Conservation (phyloP, 2,329 filamentous ascomycete species). For the Didymosphaeria variabile region DNA sequence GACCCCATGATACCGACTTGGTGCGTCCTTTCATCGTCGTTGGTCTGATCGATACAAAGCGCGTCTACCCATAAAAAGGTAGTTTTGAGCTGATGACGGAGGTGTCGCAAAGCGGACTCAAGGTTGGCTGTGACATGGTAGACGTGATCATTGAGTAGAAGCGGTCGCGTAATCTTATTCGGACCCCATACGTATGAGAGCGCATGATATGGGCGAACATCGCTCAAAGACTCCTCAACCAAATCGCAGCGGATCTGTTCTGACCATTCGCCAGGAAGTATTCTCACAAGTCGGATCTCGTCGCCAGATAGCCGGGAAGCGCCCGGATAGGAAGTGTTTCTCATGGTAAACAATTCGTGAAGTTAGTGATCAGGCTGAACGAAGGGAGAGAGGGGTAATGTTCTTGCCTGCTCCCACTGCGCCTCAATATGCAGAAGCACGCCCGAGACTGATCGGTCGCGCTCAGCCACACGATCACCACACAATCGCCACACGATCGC, state of each 20-base stretch:
- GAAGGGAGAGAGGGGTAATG: not conserved
- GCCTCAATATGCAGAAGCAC: not conserved
- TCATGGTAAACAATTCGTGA: not conserved
- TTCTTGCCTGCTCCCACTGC: not conserved
- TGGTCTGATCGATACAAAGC: constrained; percentile 31
- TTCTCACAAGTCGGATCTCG: constrained; percentile 17
- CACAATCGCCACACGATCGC: too few species aligned
- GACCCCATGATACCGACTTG: constrained; percentile 31
- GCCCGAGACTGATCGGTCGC: not conserved
- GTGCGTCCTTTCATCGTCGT: constrained; percentile 22
- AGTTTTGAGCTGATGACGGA: constrained; percentile 17
- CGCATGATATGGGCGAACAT: constrained; percentile 15
- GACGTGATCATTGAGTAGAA: constrained; percentile 7
- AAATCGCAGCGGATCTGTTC: constrained; percentile 24
- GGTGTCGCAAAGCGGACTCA: constrained; percentile 21
- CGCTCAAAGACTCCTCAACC: not conserved
- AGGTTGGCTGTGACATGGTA: constrained; percentile 26
- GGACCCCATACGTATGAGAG: constrained; percentile 31
- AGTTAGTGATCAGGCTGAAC: not conserved
- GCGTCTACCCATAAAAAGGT: constrained; percentile 31
- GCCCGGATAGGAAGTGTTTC: not conserved
- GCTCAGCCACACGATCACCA: not conserved
- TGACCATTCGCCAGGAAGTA: constrained; percentile 21
- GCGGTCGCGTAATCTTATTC: not conserved
- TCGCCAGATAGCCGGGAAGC: not conserved